Conservation (phyloP, 345 rosid species). For the Citrus reticulata region DNA sequence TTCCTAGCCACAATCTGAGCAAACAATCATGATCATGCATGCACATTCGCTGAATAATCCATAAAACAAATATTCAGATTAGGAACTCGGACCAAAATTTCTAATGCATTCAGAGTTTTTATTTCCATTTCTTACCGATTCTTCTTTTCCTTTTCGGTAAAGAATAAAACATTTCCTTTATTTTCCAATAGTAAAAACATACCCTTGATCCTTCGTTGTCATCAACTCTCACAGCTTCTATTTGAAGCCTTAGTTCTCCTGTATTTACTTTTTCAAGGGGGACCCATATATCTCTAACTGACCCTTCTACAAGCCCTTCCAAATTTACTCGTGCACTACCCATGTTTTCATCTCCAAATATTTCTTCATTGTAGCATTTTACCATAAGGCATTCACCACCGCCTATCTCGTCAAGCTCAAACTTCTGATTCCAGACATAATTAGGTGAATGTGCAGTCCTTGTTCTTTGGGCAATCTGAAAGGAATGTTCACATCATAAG, state of each 20-base stretch:
- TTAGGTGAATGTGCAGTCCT: conserved; percentile 47
- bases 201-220: conserved; percentile 65
- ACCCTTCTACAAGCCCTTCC: conserved; percentile 78
- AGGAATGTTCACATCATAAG: conserved; percentile 2
- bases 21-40: neutral
- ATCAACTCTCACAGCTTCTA: conserved; percentile 58
- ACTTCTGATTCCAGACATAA: conserved; percentile 68
- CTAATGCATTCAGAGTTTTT: neutral
- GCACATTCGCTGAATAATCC: neutral
- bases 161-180: neutral
- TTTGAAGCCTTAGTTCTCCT: conserved; percentile 84
- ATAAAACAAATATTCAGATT: neutral
- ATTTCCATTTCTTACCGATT: neutral
- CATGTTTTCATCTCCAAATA: conserved; percentile 71
- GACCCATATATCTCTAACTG: conserved; percentile 68
- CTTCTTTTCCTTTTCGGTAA: neutral
- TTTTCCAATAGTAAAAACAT: conserved; percentile 15
- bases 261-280: conserved; percentile 90
- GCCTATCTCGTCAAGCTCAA: conserved; percentile 84
- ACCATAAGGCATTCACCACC: conserved; percentile 76
- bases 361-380: conserved; percentile 71
- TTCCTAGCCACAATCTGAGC: neutral
- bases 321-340: conserved; percentile 86
- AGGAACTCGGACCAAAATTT: neutral
- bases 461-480: conserved; percentile 65